phyloP scores from a whole-genome alignment of 331 rosid species.

The Stylosanthes scabra region DNA sequence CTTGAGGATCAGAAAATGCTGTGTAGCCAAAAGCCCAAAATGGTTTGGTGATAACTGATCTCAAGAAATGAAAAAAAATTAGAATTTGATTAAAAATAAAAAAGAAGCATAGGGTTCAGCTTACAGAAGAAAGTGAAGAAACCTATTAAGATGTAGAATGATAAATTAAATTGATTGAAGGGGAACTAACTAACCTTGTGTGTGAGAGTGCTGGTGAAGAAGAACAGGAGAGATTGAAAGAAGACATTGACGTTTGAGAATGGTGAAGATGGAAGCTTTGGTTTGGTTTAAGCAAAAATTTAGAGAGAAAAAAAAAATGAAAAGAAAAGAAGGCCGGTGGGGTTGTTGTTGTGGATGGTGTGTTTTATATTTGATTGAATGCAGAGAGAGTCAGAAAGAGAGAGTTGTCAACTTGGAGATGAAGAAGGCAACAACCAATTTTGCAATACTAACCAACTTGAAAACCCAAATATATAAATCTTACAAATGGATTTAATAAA shows the following conservation, averaged over 20 bases:
- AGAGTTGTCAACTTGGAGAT: constrained; percentile 1
- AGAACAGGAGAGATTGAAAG: constrained; percentile 59
- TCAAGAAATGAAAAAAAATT: not conserved
- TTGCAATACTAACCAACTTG: not conserved
- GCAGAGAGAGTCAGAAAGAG: not conserved
- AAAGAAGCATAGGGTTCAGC: not conserved
- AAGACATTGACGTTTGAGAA: constrained; percentile 45
- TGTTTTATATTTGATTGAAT: no score
- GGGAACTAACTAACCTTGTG: constrained; percentile 39
- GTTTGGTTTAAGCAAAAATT: not conserved
- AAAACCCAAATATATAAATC: no score
- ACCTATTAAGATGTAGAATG: not conserved
- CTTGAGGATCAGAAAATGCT: constrained; percentile 20
- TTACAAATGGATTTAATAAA: no score
- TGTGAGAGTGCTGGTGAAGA: constrained; percentile 54
- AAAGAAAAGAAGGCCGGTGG: not conserved
- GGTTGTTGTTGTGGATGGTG: not conserved
- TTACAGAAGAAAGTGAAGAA: not conserved
- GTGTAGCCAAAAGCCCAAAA: not conserved
- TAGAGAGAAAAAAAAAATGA: no score
- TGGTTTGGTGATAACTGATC: constrained; percentile 20
- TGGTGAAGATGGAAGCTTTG: constrained; percentile 1
- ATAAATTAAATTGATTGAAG: not conserved
- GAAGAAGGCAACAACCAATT: constrained; percentile 43
- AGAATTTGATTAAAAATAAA: not conserved